Evolutionary conservation across 2,329 filamentous ascomycete genomes (phyloP), one percentile per base, ranked within the genome.

Genomic region (Phoma sp.): DNA sequence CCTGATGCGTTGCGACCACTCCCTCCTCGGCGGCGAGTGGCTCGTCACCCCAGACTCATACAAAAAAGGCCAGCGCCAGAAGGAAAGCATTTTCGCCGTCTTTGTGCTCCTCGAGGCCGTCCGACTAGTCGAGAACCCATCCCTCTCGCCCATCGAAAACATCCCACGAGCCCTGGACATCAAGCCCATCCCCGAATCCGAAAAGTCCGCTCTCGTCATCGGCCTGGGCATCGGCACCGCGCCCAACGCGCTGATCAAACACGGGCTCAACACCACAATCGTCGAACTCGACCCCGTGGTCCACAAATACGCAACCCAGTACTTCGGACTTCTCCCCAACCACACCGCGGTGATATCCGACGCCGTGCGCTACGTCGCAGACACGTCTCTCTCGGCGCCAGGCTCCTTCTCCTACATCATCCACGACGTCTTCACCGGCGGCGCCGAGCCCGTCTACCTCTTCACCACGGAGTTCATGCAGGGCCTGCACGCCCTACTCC

Each of bases 371-470:
- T 96, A 83, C 68, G 83, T 87, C 7, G 65, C 78, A 10, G 69
- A 74, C 9, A 76, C 87, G 73, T 83, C 86, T 14, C 74, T 79
- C 40, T 47, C 66, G 3, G 60, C 61, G 8, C 71, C 73, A 9
- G 55, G 45, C 24, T 80, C 80, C 25, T 99, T 89, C 73, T 89
- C 97, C 77, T 98, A 96, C 78, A 95, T 99, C 68, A 83, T 99
- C 48, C 95, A 99, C 73, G 95, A 99, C 65, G 95, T 99, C 23
- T 99, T 99, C 73, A 99, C 95, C 0, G 95, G 95, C 23, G 95
- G 95, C 47, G 93, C 92, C 0, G 95, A 98, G 73, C 95, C 95
- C 0, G 86, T 93, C 2, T 81, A 87, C 7, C 84, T 99, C 7
- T 99, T 99, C 76, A 98, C 93, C 0, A 74, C 87, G 4, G 89